Conservation (phyloP, 495 filamentous ascomycete genomes). For the Arthonia radiata region DNA sequence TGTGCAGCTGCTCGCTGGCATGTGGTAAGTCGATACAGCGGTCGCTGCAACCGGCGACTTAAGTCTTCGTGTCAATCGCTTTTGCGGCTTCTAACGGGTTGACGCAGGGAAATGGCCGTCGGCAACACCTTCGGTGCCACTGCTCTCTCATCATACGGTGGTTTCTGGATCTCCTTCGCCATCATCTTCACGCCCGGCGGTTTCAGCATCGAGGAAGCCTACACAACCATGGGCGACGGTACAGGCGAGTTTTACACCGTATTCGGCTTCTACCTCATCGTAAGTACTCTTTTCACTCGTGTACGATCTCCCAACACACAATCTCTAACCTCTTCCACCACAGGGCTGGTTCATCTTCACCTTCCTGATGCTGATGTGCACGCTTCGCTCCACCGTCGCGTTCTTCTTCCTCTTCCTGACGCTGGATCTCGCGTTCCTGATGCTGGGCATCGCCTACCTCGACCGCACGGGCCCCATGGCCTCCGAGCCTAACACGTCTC, state of each 20-base stretch:
- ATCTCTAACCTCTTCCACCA: not conserved
- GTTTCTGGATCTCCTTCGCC: constrained; percentile 87
- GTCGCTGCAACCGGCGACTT: no score
- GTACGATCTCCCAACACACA: not conserved
- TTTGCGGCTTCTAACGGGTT: no score
- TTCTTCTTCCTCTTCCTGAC: constrained; percentile 93
- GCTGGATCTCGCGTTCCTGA: constrained; percentile 76
- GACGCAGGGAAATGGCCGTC: constrained; percentile 3
- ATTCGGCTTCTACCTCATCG: constrained; percentile 67
- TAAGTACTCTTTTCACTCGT: constrained; percentile 11
- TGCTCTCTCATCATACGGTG: constrained; percentile 5
- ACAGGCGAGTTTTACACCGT: constrained; percentile 32
- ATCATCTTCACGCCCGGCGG: constrained; percentile 70
- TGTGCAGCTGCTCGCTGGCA: constrained; percentile 6
- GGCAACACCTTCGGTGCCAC: constrained; percentile 5
- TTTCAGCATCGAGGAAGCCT: constrained; percentile 27
- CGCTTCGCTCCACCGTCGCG: constrained; percentile 75
- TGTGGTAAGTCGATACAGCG: no score
- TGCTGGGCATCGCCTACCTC: constrained; percentile 58
- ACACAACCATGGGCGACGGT: constrained; percentile 17
- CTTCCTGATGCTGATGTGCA: constrained; percentile 63
- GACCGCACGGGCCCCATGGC: constrained; percentile 15
- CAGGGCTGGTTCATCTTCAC: constrained; percentile 97
- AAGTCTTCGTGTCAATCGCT: no score
- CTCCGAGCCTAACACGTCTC: constrained; percentile 19